These are phyloP conservation scores for Hypoxylon lenormandii DNA, from an alignment of 495 filamentous ascomycete species.

Conservation along the genomic window DNA sequence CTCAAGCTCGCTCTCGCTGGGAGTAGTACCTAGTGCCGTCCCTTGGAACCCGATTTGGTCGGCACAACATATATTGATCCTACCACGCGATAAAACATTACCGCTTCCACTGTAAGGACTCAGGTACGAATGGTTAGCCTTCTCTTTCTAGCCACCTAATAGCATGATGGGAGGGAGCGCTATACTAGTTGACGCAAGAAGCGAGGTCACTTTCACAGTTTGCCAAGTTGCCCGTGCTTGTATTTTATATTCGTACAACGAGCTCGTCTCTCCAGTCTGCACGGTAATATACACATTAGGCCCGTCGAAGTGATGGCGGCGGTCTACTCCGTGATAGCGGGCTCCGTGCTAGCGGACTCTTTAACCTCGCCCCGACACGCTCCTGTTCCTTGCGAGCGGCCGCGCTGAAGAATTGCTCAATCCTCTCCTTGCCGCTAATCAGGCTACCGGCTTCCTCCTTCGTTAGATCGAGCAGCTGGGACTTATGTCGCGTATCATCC, in stretches of 20 bases:
- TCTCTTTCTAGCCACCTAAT: too few species aligned
- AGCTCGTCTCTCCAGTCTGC: constrained; percentile 5
- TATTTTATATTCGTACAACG: constrained; percentile 26
- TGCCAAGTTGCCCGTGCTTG: neutral
- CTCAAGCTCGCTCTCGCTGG: too few species aligned
- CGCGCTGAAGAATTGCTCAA: constrained; percentile 58
- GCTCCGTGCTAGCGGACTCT: too few species aligned
- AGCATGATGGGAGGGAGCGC: neutral
- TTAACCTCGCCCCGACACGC: constrained; percentile 46
- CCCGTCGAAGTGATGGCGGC: neutral
- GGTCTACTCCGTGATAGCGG: neutral
- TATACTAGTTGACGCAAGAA: neutral
- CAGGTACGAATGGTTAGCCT: too few species aligned
- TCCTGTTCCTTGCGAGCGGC: constrained; percentile 43
- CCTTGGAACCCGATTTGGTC: too few species aligned
- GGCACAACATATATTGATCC: too few species aligned
- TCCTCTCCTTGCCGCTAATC: constrained; percentile 66
- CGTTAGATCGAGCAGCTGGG: constrained; percentile 60
- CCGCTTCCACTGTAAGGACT: too few species aligned
- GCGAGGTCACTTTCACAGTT: neutral
- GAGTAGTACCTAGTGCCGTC: too few species aligned
- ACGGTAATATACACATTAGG: constrained; percentile 22
- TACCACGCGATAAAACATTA: too few species aligned
- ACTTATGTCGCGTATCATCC: constrained; percentile 66
- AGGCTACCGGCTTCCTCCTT: constrained; percentile 62